Evolutionary conservation across 305 asterid genomes (phyloP).

Genomic region (Fraxinus ornus): DNA sequence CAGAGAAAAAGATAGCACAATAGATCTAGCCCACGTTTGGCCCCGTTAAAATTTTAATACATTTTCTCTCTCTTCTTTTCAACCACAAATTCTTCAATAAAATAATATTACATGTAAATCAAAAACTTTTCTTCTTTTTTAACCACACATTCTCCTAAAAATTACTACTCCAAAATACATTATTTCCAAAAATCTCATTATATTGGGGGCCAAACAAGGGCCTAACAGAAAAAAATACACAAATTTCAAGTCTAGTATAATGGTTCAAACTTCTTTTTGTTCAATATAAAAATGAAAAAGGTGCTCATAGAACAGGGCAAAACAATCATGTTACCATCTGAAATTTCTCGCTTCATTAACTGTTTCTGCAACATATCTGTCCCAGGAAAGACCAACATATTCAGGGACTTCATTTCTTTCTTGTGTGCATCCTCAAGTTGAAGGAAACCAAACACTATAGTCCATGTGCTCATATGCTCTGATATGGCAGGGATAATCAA

Average conservation of each 20-base stretch:
- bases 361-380: conserved; percentile 54
- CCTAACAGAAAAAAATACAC: not conserved
- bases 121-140: no score
- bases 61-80: not conserved
- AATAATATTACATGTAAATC: not conserved
- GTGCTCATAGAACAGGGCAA: not conserved
- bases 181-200: not conserved
- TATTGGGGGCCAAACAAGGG: not conserved
- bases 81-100: not conserved
- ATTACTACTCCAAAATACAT: not conserved
- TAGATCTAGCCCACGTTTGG: not conserved
- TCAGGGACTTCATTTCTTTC: conserved; percentile 45
- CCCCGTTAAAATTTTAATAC: not conserved
- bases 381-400: conserved; percentile 59
- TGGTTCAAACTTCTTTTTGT: not conserved
- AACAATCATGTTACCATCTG: conserved; percentile 29
- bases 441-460: conserved; percentile 70
- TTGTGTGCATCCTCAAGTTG: conserved; percentile 52
- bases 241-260: conserved; percentile 3
- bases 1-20: conserved; percentile 17
- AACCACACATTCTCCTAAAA: not conserved
- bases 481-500: conserved; percentile 90
- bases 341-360: conserved; percentile 29
- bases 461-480: conserved; percentile 90
- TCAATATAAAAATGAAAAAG: not conserved